A percentile compares a stretch with the other conserved stretches of the same genome.
Evolutionary conservation across 305 asterid species (phyloP).

Genomic region (Caryopteris hybrid): DNA sequence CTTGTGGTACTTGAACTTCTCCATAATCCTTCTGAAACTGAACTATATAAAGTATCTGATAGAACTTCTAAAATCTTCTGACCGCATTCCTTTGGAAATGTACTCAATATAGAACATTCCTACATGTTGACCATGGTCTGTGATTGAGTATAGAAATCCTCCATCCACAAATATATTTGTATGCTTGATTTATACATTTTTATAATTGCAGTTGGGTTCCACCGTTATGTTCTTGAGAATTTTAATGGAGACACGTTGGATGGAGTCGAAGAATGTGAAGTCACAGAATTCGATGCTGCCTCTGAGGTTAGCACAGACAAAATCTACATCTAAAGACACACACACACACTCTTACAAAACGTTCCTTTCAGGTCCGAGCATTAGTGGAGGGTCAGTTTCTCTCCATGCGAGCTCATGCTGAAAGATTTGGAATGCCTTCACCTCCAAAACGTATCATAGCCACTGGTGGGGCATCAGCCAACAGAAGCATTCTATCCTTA

Average conservation of each 20-base stretch:
- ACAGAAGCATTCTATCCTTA: conserved; percentile 41
- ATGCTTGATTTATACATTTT: conserved; percentile 1
- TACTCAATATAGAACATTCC: no score
- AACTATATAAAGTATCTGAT: no score
- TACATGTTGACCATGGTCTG: no score
- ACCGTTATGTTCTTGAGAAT: conserved; percentile 57
- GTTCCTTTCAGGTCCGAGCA: conserved; percentile 59
- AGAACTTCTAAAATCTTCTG: no score
- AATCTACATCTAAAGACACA: background rate
- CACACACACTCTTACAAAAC: background rate
- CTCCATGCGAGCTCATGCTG: conserved; percentile 85
- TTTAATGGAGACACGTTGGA: conserved; percentile 48
- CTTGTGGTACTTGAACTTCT: no score
- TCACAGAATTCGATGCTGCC: conserved; percentile 57
- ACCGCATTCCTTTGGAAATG: no score
- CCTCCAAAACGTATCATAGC: conserved; percentile 85
- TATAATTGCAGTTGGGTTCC: conserved; percentile 58
- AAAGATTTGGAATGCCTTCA: conserved; percentile 78
- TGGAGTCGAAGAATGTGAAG: conserved; percentile 52
- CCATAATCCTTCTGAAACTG: no score
- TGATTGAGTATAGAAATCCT: no score
- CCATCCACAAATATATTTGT: no score
- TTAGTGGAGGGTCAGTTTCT: conserved; percentile 76
- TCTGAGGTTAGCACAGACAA: conserved; percentile 53
- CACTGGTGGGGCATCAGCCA: conserved; percentile 88